phyloP scores from a whole-genome alignment of 352 stramenopile genomes.

The Phytophthora podocarpi region DNA sequence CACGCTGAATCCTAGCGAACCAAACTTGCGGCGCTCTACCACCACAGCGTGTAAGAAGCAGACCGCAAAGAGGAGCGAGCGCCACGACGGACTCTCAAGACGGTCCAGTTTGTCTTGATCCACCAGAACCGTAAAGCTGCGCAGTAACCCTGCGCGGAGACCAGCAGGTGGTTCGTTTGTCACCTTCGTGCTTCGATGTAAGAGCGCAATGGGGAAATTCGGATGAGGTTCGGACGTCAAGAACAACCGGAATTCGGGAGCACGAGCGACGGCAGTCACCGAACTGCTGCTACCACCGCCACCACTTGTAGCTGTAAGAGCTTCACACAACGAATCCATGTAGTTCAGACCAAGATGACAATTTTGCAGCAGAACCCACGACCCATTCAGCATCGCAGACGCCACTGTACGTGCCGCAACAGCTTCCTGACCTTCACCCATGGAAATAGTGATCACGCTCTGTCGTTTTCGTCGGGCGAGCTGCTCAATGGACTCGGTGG shows the following conservation, averaged over 20 bases:
- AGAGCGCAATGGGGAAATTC: conserved; percentile 65
- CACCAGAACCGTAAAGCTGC: conserved; percentile 74
- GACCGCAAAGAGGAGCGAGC: conserved; percentile 66
- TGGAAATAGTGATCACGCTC: conserved; percentile 72
- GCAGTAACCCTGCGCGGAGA: conserved; percentile 70
- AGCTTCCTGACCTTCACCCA: conserved; percentile 78
- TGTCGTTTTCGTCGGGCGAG: conserved; percentile 74
- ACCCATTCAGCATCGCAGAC: conserved; percentile 68
- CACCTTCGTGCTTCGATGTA: conserved; percentile 74
- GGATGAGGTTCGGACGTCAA: conserved; percentile 72
- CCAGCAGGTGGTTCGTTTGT: conserved; percentile 80
- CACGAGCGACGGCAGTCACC: conserved; percentile 1
- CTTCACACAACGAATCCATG: conserved; percentile 68
- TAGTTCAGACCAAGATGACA: conserved; percentile 75
- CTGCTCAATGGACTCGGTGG: conserved; percentile 74
- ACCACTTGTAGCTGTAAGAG: conserved; percentile 33
- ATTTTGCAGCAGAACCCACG: conserved; percentile 85
- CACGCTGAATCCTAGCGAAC: conserved; percentile 67
- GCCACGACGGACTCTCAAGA: conserved; percentile 68
- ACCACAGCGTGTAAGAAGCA: conserved; percentile 85
- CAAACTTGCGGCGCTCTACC: conserved; percentile 79
- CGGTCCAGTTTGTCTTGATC: conserved; percentile 84
- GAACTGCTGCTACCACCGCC: conserved; percentile 8
- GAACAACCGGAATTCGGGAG: conserved; percentile 72
- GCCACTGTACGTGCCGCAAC: conserved; percentile 62